A percentile compares a stretch with the other conserved stretches of the same genome.
These are phyloP conservation scores for Tolypocladium inflatum DNA, from an alignment of 2,329 filamentous ascomycete species.

Conservation along the genomic window DNA sequence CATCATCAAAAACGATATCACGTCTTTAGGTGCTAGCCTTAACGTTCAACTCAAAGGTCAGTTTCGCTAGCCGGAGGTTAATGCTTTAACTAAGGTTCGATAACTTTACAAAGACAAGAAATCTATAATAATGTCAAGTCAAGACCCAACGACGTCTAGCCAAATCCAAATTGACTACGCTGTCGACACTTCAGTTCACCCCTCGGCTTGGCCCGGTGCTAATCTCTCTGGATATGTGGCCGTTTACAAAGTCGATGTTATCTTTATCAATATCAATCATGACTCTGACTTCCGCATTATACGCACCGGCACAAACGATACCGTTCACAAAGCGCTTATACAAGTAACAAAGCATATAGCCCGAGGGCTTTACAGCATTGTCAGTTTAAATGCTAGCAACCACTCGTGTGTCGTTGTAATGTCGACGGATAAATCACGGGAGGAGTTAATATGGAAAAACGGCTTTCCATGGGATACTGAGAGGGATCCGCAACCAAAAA, in stretches of 20 bases:
- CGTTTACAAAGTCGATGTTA: not conserved
- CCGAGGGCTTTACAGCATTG: not conserved
- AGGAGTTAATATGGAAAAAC: not conserved
- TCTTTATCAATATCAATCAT: not conserved
- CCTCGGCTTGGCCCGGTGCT: not conserved
- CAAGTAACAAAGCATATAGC: not conserved
- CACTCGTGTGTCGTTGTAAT: not conserved
- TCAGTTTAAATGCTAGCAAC: not conserved
- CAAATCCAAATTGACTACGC: not conserved
- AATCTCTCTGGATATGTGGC: not conserved
- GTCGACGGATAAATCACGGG: not conserved
- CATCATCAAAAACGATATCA: not conserved
- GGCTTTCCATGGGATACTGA: slow-evolving; percentile 2
- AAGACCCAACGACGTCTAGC: not conserved
- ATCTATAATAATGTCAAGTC: not conserved
- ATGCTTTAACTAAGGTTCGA: too few relatives aligned
- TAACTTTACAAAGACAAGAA: not conserved
- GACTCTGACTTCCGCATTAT: not conserved
- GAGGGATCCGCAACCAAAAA: not conserved
- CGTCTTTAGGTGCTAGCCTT: not conserved
- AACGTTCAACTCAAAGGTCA: not conserved
- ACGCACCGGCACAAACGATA: not conserved
- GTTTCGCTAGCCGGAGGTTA: not conserved
- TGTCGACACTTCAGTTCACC: not conserved
- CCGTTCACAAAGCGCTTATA: not conserved